These are phyloP conservation scores for Inonotus hispidus DNA, from an alignment of 1,284 basidiomycete genomes.

Conservation along the genomic window DNA sequence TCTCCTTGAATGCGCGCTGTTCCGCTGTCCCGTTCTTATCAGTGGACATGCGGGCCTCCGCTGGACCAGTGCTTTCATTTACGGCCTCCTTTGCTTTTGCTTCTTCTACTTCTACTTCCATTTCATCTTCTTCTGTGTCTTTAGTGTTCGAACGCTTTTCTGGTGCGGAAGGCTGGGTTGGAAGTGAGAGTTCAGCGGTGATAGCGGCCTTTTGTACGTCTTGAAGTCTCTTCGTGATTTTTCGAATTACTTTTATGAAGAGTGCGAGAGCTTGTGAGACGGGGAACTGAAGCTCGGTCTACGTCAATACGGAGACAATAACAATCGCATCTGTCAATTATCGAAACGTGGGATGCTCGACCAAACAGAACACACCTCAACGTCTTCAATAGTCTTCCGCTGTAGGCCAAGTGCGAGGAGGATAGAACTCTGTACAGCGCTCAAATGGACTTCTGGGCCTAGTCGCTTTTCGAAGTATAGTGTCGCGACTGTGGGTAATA, in stretches of 20 bases:
- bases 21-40: slow-evolving; percentile 32
- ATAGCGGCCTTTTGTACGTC: slow-evolving; percentile 81
- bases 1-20: slow-evolving; percentile 45
- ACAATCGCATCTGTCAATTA: slow-evolving; percentile 11
- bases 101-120: slow-evolving; percentile 63
- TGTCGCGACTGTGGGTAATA: slow-evolving; percentile 75
- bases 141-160: slow-evolving; percentile 17
- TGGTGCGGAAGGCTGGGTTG: slow-evolving; percentile 16
- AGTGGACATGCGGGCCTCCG: too few relatives aligned
- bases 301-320: not conserved
- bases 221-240: slow-evolving; percentile 75
- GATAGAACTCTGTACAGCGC: slow-evolving; percentile 85
- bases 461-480: slow-evolving; percentile 84
- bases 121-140: slow-evolving; percentile 32
- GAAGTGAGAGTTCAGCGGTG: slow-evolving; percentile 45
- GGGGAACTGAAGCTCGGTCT: slow-evolving; percentile 79
- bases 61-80: too few relatives aligned
- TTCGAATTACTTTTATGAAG: slow-evolving; percentile 88
- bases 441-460: slow-evolving; percentile 57
- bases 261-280: slow-evolving; percentile 87
- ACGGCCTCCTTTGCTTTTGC: slow-evolving; percentile 20
- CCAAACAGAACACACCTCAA: slow-evolving; percentile 53
- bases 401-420: slow-evolving; percentile 89
- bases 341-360: not conserved
- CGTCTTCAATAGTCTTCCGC: slow-evolving; percentile 85